phyloP scores from a whole-genome alignment of 148 eudicot species.

The Linanthus parryae region DNA sequence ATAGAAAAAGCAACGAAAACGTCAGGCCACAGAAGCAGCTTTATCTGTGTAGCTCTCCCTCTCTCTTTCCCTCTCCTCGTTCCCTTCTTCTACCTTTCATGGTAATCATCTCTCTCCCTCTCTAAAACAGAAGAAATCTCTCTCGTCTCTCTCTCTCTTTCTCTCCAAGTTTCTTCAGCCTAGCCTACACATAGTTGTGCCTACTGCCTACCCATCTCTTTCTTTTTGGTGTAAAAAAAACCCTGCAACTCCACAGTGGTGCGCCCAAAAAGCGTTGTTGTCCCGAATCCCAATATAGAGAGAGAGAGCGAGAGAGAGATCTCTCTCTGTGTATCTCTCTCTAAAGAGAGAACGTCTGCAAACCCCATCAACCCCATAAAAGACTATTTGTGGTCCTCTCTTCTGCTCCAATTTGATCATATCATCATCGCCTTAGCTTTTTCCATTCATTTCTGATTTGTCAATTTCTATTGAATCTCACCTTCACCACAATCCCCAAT shows the following conservation, averaged over 20 bases:
- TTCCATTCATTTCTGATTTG: not conserved
- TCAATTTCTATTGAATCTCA: not conserved
- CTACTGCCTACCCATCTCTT: not conserved
- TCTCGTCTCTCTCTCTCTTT: not conserved
- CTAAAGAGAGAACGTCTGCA: not conserved
- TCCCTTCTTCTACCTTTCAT: not conserved
- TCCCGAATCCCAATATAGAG: slow-evolving; percentile 42
- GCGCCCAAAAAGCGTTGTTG: slow-evolving; percentile 24
- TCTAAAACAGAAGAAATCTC: no score
- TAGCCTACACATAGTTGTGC: not conserved
- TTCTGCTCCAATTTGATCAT: no score
- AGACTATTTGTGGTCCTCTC: slow-evolving; percentile 34
- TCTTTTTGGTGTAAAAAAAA: slow-evolving; percentile 19
- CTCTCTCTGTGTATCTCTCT: not conserved
- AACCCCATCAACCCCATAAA: not conserved
- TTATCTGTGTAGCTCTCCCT: not conserved
- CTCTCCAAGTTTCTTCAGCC: not conserved
- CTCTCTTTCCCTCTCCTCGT: not conserved
- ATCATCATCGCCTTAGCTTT: no score
- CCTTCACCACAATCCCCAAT: not conserved
- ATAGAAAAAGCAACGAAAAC: not conserved
- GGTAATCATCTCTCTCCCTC: not conserved
- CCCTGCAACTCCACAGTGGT: slow-evolving; percentile 21
- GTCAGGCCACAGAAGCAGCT: slow-evolving; percentile 6
- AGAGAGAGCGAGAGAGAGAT: no score